Evolutionary conservation across 176 grass and related monocot species (phyloP).

Genomic region (barley (Hordeum vulgare)): MorexV3_pseudomolecules_assembly NC_058524.1:611649824-611650323

Average conservation of each 20-base stretch:
- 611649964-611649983: slow-evolving; percentile 44
- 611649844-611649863: slow-evolving; percentile 53
- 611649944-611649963: slow-evolving; percentile 27
- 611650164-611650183: slow-evolving; percentile 66
- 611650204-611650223: slow-evolving; percentile 13
- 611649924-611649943: not conserved
- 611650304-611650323: not conserved
- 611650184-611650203: slow-evolving; percentile 36
- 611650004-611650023: slow-evolving; percentile 70
- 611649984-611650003: slow-evolving; percentile 68
- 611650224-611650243: slow-evolving; percentile 43
- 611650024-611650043: slow-evolving; percentile 51
- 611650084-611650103: slow-evolving; percentile 46
- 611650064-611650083: slow-evolving; percentile 39
- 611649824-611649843: slow-evolving; percentile 84
- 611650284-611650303: slow-evolving; percentile 66
- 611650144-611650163: slow-evolving; percentile 60
- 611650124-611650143: slow-evolving; percentile 65
- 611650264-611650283: slow-evolving; percentile 62
- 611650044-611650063: slow-evolving; percentile 47
- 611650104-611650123: slow-evolving; percentile 42
- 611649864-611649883: slow-evolving; percentile 55
- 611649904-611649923: slow-evolving; percentile 34
- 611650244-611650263: slow-evolving; percentile 66
- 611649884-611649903: slow-evolving; percentile 23